A percentile compares a stretch with the other conserved stretches of the same genome.
phyloP scores from a whole-genome alignment of 106 monocot genomes.

The Apostasia shenzhenica region DNA sequence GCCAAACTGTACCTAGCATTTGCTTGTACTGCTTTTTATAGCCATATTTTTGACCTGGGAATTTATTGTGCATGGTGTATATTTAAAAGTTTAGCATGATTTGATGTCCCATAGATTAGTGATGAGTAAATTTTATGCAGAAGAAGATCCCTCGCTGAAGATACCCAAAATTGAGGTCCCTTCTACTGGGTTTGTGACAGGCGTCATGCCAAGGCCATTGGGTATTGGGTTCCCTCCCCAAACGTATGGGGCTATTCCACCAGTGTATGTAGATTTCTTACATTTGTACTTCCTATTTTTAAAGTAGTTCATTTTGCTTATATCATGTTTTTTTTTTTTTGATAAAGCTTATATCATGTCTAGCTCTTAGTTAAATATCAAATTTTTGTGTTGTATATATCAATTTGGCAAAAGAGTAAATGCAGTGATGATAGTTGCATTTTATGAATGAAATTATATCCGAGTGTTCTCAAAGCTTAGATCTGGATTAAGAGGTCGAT shows the following conservation, averaged over 20 bases:
- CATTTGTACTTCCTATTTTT: too few species aligned
- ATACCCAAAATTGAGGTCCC: conserved; percentile 54
- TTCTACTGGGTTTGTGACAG: conserved; percentile 24
- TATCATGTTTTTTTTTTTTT: too few species aligned
- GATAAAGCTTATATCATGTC: too few species aligned
- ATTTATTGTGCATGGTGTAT: background rate
- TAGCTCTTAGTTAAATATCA: too few species aligned
- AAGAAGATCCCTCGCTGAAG: conserved; percentile 67
- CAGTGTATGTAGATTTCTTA: conserved; percentile 38
- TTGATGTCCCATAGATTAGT: background rate
- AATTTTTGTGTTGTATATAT: too few species aligned
- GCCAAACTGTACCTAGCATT: background rate
- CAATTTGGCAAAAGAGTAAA: too few species aligned
- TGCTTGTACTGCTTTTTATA: background rate
- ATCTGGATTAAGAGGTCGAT: too few species aligned
- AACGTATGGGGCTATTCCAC: conserved; percentile 52
- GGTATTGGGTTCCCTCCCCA: conserved; percentile 56
- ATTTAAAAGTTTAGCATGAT: background rate
- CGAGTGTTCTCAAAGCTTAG: too few species aligned
- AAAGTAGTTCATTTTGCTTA: too few species aligned
- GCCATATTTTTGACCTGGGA: background rate
- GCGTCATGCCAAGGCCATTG: conserved; percentile 38
- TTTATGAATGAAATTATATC: too few species aligned
- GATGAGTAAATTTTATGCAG: conserved; percentile 22
- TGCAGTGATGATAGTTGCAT: too few species aligned